Evolutionary conservation across 2,329 filamentous ascomycete genomes (phyloP).

Genomic region (Kalmusia sp.): DNA sequence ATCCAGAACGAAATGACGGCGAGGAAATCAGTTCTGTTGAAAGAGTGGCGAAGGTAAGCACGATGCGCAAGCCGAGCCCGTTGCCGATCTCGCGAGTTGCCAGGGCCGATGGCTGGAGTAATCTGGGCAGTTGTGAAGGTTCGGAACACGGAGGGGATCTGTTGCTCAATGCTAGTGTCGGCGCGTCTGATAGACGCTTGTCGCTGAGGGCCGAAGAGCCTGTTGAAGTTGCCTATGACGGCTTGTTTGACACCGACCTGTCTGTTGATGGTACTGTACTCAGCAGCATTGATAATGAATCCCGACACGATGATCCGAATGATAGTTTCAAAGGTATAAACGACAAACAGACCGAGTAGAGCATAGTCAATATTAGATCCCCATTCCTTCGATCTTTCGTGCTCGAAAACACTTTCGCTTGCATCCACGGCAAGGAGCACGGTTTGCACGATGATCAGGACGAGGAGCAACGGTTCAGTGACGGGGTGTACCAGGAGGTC

Average conservation of each 20-base stretch:
- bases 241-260: constrained; percentile 76
- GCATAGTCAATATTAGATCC: constrained; percentile 78
- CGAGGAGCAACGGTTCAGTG: constrained; percentile 83
- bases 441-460: constrained; percentile 88
- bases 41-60: constrained; percentile 92
- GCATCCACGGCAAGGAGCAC: constrained; percentile 88
- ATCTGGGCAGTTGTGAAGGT: constrained; percentile 77
- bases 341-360: constrained; percentile 80
- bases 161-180: constrained; percentile 45
- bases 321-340: constrained; percentile 87
- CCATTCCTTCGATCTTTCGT: constrained; percentile 69
- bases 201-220: constrained; percentile 82
- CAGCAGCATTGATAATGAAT: constrained; percentile 85
- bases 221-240: constrained; percentile 76
- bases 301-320: constrained; percentile 91
- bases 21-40: constrained; percentile 94
- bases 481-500: constrained; percentile 85
- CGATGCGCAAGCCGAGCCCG: constrained; percentile 85
- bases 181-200: constrained; percentile 69
- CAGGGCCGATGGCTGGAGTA: constrained; percentile 58
- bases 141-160: constrained; percentile 72
- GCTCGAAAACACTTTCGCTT: constrained; percentile 70
- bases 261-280: constrained; percentile 90
- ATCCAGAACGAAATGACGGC: constrained; percentile 97
- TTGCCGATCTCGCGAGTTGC: constrained; percentile 77